phyloP scores from a whole-genome alignment of 139 green algal genomes.

The Cymbomonas tetramitiformis region DNA sequence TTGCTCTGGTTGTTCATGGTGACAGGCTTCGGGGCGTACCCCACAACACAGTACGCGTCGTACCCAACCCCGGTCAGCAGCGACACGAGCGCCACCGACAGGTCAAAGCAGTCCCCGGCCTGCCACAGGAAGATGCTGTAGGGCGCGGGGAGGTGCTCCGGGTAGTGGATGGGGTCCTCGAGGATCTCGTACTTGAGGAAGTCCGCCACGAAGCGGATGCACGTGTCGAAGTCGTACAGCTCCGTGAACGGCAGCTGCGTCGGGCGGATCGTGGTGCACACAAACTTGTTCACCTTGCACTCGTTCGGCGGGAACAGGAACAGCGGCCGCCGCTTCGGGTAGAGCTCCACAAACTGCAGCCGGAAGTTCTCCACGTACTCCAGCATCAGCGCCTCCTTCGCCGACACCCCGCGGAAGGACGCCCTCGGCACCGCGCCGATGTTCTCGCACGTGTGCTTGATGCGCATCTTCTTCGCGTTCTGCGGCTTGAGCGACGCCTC shows the following conservation, averaged over 20 bases:
- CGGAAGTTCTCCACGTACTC: constrained; percentile 43
- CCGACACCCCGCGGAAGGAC: background rate
- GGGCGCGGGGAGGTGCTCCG: constrained; percentile 49
- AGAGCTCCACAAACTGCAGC: constrained; percentile 47
- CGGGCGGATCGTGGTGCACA: constrained; percentile 59
- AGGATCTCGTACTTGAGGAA: constrained; percentile 63
- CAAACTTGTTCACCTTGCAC: constrained; percentile 56
- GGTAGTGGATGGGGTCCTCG: constrained; percentile 45
- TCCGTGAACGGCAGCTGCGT: constrained; percentile 41
- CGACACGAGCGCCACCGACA: constrained; percentile 45
- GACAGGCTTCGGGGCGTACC: constrained; percentile 43
- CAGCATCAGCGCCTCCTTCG: constrained; percentile 41
- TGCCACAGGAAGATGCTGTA: constrained; percentile 29
- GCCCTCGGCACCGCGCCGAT: too few relatives aligned
- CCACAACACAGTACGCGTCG: constrained; percentile 60
- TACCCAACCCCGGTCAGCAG: constrained; percentile 61
- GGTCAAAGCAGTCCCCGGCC: constrained; percentile 47
- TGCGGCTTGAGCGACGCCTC: constrained; percentile 32
- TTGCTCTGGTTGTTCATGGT: constrained; percentile 42
- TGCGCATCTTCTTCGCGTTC: constrained; percentile 45
- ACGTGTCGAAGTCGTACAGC: constrained; percentile 50
- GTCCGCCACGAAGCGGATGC: constrained; percentile 51
- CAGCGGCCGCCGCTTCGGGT: constrained; percentile 47
- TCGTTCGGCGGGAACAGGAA: constrained; percentile 60
- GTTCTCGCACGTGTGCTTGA: constrained; percentile 21